Conservation (phyloP, 164 flowering plant genomes). For the Sextonia rubra region DNA sequence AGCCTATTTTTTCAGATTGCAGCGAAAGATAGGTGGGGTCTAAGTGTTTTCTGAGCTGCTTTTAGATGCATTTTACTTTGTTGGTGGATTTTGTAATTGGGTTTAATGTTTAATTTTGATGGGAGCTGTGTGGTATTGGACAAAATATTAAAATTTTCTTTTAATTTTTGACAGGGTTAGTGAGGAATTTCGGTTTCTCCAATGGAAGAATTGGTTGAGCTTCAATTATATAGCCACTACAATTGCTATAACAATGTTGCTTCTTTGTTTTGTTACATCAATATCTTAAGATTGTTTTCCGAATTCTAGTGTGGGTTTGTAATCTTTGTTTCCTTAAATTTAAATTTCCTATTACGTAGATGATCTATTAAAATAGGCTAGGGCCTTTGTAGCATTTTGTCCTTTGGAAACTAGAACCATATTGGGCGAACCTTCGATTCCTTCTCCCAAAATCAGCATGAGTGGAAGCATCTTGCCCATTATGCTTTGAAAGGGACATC, state of each 20-base stretch:
- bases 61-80: neutral
- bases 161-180: neutral
- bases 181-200: neutral
- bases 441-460: too few relatives aligned
- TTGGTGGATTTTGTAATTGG: neutral
- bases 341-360: too few relatives aligned
- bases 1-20: too few relatives aligned
- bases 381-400: too few relatives aligned
- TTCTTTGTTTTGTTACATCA: constrained; percentile 18
- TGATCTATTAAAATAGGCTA: too few relatives aligned
- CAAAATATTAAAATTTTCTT: neutral
- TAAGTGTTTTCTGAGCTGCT: too few relatives aligned
- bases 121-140: neutral
- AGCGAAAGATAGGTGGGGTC: too few relatives aligned
- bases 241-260: constrained; percentile 68
- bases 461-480: too few relatives aligned
- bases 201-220: constrained; percentile 64
- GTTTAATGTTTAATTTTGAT: neutral
- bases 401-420: too few relatives aligned
- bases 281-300: neutral
- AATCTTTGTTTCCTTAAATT: neutral
- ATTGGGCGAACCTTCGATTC: too few relatives aligned
- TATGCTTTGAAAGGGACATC: too few relatives aligned
- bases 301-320: neutral
- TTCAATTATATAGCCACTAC: constrained; percentile 60